Evolutionary conservation across 371 early-diverging fungal genomes (phyloP), one percentile per base, ranked within the genome.

Genomic region (Fennellomyces sp.): DNA sequence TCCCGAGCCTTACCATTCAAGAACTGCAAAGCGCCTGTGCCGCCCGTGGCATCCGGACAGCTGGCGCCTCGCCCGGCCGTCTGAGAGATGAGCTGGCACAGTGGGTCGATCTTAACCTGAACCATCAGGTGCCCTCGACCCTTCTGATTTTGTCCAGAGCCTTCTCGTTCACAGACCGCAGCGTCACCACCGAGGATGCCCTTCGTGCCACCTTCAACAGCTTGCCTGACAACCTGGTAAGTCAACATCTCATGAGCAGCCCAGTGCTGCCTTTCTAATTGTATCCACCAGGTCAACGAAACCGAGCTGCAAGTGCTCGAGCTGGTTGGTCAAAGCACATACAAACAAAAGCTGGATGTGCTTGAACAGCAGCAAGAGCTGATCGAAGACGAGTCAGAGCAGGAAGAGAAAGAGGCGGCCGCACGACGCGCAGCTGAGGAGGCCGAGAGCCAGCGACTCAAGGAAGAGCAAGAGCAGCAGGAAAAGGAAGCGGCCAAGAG

Each of bases 331-430:
- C 87, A 84, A 25, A 93, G 94, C 36, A 94, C 97, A n/a, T 84
- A 88, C 58, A 92, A 94, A 77, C 95, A 96, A 69, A 90, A 93
- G 75, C 79, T 97, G 41, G 94, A 95, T 61, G 95, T 96, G 12
- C 72, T 97, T 58, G 89, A 95, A 64, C 92, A 97, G 70, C 97
- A 97, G 74, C 95, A 97, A 71, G 96, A 96, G 68, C 78, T 97
- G 60, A 97, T 97, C 61, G 93, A 90, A 60, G 94, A 95, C 61
- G 97, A 97, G 73, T 80, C 74, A 27, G 91, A 86, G 51, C 90
- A 91, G 70, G 90, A 78, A 67, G 73, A 76, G 29, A 78, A 79
- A 52, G 81, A 81, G 59, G 82, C 82, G 27, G 74, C 84, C 62
- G 87, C 83, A 5, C 64, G 81, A 61, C 74, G 74, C 52, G 83